Evolutionary conservation across 768 basidiomycete species (phyloP).

Genomic region (Amanita rubescens): DNA sequence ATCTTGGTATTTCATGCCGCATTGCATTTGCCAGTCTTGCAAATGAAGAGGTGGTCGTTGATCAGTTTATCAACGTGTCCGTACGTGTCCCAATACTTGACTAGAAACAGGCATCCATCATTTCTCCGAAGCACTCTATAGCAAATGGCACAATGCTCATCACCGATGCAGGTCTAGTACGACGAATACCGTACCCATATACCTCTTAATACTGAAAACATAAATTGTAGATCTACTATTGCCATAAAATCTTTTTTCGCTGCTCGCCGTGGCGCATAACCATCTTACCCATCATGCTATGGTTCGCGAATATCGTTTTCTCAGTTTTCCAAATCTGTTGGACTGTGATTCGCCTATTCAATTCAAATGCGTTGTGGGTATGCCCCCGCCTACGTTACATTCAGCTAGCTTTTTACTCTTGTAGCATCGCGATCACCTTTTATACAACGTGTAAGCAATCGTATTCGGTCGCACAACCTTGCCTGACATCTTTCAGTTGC

Average conservation of each 20-base stretch:
- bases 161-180: neutral
- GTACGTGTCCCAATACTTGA: neutral
- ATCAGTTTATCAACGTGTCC: neutral
- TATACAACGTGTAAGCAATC: neutral
- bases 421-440: neutral
- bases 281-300: neutral
- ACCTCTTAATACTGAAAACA: neutral
- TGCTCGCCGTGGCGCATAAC: neutral
- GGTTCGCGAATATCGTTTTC: neutral
- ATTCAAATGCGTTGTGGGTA: neutral
- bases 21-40: neutral
- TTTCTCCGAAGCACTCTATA: neutral
- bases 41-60: neutral
- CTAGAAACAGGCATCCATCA: neutral
- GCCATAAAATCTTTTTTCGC: neutral
- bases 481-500: neutral
- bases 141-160: neutral
- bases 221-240: neutral
- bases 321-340: neutral
- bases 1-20: neutral
- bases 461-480: too few species aligned
- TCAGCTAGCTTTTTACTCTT: neutral
- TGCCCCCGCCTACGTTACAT: neutral
- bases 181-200: neutral
- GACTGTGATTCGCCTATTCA: neutral